phyloP scores from a whole-genome alignment of 345 rosid genomes.

The Pistacia vera region DNA sequence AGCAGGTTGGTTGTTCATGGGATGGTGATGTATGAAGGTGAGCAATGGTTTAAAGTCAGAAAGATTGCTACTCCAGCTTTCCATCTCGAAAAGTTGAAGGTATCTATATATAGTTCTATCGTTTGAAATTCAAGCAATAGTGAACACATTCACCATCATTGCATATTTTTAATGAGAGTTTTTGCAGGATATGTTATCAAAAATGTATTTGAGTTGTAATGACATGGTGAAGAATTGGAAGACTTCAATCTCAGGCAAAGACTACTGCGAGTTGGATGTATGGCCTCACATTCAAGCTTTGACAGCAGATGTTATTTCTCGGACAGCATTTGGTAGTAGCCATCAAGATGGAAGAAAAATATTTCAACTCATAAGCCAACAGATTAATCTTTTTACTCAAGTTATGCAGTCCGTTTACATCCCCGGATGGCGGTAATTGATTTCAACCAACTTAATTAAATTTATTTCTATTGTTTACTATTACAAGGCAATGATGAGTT shows the following conservation, averaged over 20 bases:
- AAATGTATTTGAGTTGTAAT: constrained; percentile 24
- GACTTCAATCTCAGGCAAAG: not conserved
- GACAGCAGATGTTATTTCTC: constrained; percentile 45
- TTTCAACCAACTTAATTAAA: not conserved
- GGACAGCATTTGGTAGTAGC: constrained; percentile 68
- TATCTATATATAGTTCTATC: too few relatives aligned
- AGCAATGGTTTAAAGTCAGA: constrained; percentile 44
- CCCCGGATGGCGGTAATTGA: constrained; percentile 60
- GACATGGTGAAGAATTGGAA: constrained; percentile 40
- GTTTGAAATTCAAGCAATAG: not conserved
- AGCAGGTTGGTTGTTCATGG: too few relatives aligned
- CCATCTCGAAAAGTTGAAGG: too few relatives aligned
- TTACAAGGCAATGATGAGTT: too few relatives aligned
- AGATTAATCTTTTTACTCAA: constrained; percentile 34
- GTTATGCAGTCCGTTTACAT: constrained; percentile 36
- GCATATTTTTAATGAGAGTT: not conserved
- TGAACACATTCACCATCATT: not conserved
- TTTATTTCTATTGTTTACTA: too few relatives aligned
- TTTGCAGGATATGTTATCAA: constrained; percentile 13
- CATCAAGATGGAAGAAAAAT: constrained; percentile 69
- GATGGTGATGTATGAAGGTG: constrained; percentile 18
- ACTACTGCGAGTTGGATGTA: constrained; percentile 21
- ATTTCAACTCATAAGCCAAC: constrained; percentile 54
- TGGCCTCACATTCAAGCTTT: constrained; percentile 27
- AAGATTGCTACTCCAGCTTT: too few relatives aligned